Conservation (phyloP, 306 rosid genomes). For the Vigna nakashimae region DNA sequence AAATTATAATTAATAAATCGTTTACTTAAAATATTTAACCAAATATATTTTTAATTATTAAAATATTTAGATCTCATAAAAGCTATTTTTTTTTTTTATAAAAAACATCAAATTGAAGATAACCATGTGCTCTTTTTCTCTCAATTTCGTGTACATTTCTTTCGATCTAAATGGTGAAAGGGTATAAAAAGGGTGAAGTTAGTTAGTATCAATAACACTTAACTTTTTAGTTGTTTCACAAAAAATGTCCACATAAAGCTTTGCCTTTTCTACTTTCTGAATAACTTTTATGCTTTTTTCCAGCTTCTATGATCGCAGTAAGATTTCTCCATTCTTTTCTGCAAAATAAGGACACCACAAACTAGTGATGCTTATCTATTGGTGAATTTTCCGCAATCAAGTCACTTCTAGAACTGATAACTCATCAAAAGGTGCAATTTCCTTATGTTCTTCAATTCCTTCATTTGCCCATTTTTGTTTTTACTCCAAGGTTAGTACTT, state of each 20-base stretch:
- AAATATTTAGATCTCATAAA: too few relatives aligned
- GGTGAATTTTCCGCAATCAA: neutral
- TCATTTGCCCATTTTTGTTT: neutral
- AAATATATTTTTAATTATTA: too few relatives aligned
- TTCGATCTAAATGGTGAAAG: too few relatives aligned
- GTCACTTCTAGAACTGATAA: too few relatives aligned
- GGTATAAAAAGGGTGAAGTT: neutral
- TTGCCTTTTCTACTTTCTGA: conserved; percentile 7
- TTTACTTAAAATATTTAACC: too few relatives aligned
- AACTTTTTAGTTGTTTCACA: neutral
- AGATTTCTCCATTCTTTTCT: neutral
- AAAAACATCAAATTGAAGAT: too few relatives aligned
- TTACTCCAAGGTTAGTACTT: too few relatives aligned
- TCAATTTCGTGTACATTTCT: neutral
- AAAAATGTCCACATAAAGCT: conserved; percentile 17
- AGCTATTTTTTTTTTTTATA: too few relatives aligned
- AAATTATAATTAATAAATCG: too few relatives aligned
- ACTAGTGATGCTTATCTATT: neutral
- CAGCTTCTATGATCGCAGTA: neutral
- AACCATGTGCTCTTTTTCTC: too few relatives aligned
- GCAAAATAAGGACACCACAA: neutral
- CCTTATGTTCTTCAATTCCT: conserved; percentile 12
- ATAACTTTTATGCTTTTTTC: conserved; percentile 16
- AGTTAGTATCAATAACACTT: neutral
- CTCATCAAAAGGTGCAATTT: conserved; percentile 16